Evolutionary conservation across 2,329 filamentous ascomycete genomes (phyloP).

Genomic region (Hypoxylon rubiginosum): DNA sequence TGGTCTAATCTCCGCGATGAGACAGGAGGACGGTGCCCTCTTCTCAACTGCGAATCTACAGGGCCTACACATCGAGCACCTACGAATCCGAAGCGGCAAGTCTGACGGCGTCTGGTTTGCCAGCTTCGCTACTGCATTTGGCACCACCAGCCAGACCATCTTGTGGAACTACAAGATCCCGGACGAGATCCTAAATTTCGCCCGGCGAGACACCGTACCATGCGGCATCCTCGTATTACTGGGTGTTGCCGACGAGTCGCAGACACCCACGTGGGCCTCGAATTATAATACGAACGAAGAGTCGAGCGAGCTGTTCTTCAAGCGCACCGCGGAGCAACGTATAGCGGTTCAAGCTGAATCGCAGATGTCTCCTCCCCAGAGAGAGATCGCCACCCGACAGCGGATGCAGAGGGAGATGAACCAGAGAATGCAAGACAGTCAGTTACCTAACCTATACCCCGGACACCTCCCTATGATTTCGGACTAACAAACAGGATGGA

Average conservation of each 20-base stretch:
- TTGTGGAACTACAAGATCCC: constrained; percentile 73
- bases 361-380: constrained; percentile 58
- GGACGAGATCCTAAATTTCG: constrained; percentile 63
- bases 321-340: constrained; percentile 57
- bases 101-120: constrained; percentile 69
- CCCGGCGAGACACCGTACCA: constrained; percentile 66
- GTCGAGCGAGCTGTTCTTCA: constrained; percentile 53
- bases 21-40: constrained; percentile 52
- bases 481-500: background rate
- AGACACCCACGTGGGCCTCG: constrained; percentile 69
- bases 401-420: constrained; percentile 59
- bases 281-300: constrained; percentile 55
- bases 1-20: constrained; percentile 62
- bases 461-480: background rate
- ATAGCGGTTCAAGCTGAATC: constrained; percentile 60
- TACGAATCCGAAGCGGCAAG: constrained; percentile 54
- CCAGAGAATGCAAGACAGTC: constrained; percentile 62
- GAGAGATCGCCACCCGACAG: constrained; percentile 57
- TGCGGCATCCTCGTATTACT: constrained; percentile 72
- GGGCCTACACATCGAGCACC: constrained; percentile 62
- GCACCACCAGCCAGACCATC: constrained; percentile 66
- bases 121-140: constrained; percentile 67
- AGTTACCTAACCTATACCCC: constrained; percentile 45
- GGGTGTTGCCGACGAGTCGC: constrained; percentile 61
- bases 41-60: constrained; percentile 50